phyloP scores from a whole-genome alignment of 441 rosid species.

The Theobroma grandiflorum region DNA sequence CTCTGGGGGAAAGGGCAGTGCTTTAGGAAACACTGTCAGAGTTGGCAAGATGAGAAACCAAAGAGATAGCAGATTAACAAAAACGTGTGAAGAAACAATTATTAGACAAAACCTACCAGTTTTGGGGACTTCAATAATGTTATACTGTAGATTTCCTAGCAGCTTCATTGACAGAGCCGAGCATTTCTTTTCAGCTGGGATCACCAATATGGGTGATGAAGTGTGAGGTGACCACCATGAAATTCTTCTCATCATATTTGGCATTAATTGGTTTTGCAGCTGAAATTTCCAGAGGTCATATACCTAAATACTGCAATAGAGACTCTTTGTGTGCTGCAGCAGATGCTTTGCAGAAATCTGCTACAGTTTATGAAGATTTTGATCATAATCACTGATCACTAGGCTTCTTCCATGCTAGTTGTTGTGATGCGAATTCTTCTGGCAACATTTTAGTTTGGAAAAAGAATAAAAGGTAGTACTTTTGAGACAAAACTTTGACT shows the following conservation, averaged over 20 bases:
- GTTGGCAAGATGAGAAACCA: constrained; percentile 60
- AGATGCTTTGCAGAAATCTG: constrained; percentile 19
- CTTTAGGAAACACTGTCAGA: constrained; percentile 47
- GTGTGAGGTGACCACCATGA: constrained; percentile 16
- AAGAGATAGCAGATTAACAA: constrained; percentile 53
- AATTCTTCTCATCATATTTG: not conserved
- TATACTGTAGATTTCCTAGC: constrained; percentile 66
- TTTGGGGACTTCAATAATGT: constrained; percentile 49
- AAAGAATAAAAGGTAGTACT: not conserved
- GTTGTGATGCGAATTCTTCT: not conserved
- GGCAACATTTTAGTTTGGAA: not conserved
- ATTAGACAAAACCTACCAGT: constrained; percentile 42
- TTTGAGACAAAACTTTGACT: not conserved
- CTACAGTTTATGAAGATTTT: not conserved
- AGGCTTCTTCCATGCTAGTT: not conserved
- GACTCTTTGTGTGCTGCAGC: not conserved
- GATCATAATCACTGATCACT: not conserved
- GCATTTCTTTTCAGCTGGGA: constrained; percentile 55
- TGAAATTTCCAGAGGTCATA: not conserved
- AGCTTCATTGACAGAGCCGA: constrained; percentile 71
- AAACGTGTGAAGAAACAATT: constrained; percentile 52
- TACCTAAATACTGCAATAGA: not conserved
- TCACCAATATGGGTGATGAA: not conserved
- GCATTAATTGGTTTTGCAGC: not conserved
- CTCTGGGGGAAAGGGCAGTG: constrained; percentile 46